A percentile compares a stretch with the other conserved stretches of the same genome.
Evolutionary conservation across 257 asterid species (phyloP).

Genomic region (Solanum lycopersicoides): DNA sequence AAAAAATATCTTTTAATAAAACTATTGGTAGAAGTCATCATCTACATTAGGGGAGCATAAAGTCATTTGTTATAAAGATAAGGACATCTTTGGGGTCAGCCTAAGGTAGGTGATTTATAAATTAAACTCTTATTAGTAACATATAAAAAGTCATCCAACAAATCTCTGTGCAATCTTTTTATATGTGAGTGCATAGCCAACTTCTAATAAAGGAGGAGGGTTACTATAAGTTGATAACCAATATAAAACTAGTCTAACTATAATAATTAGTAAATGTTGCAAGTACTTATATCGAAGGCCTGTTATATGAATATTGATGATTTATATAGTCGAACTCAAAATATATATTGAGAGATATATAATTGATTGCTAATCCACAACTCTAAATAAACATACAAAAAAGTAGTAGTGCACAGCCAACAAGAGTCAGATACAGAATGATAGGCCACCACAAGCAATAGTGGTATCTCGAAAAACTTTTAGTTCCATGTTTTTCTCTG

Average conservation of each 20-base stretch:
- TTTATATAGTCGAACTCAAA: not conserved
- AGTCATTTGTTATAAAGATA: not conserved
- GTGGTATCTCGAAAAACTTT: not conserved
- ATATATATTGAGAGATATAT: not conserved
- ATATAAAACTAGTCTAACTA: not conserved
- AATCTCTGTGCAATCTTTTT: not conserved
- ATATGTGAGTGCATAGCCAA: not conserved
- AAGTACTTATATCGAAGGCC: no score
- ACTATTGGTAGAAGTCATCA: no score
- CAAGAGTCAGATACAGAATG: not conserved
- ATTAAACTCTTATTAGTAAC: not conserved
- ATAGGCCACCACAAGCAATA: not conserved
- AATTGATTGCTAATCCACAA: not conserved
- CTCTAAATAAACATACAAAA: not conserved
- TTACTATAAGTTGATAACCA: not conserved
- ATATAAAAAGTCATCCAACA: not conserved
- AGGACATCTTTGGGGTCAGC: not conserved
- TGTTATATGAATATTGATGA: not conserved
- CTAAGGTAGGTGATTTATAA: not conserved
- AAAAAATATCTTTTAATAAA: no score
- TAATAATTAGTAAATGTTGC: not conserved
- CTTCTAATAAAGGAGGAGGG: not conserved
- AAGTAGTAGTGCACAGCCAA: not conserved
- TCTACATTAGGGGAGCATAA: not conserved
- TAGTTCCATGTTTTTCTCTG: no score